phyloP scores from a whole-genome alignment of 441 rosid species.

The Pelargonium fulgidum region DNA sequence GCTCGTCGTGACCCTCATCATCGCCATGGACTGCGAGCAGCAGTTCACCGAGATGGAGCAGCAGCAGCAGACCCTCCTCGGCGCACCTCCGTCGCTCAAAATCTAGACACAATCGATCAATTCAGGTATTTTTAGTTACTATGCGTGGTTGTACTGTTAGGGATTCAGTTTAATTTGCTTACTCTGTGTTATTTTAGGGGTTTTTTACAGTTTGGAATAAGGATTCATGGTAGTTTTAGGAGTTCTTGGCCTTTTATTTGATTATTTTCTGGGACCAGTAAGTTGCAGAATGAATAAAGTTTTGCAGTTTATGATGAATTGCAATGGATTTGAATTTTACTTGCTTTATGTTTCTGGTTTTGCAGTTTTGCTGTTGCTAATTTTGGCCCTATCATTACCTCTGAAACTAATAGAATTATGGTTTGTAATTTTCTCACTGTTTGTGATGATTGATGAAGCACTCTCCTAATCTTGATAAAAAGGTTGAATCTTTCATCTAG shows the following conservation, averaged over 20 bases:
- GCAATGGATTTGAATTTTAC: no score
- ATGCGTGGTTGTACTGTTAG: not conserved
- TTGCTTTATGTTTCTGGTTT: no score
- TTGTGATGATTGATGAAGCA: no score
- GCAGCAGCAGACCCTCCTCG: constrained; percentile 75
- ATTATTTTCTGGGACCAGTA: no score
- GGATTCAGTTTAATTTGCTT: not conserved
- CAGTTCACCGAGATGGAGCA: constrained; percentile 63
- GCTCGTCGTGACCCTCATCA: constrained; percentile 62
- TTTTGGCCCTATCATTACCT: no score
- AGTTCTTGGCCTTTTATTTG: no score
- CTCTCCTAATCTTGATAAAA: no score
- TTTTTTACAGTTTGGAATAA: not conserved
- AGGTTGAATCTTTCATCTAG: no score
- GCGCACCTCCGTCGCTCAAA: constrained; percentile 37
- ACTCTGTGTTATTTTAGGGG: not conserved
- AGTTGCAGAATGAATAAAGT: no score
- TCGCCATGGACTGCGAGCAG: constrained; percentile 80
- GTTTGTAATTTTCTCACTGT: no score
- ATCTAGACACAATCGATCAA: not conserved
- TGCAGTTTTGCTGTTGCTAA: no score
- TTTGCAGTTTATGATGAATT: constrained; percentile 14
- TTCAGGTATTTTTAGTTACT: not conserved
- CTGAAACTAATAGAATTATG: no score
- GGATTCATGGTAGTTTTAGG: not conserved